Percentiles rank a stretch among this genome's conserved stretches.
These are phyloP conservation scores for Euphorbia tirucalli DNA, from an alignment of 345 rosid species.

Conservation along the genomic window DNA sequence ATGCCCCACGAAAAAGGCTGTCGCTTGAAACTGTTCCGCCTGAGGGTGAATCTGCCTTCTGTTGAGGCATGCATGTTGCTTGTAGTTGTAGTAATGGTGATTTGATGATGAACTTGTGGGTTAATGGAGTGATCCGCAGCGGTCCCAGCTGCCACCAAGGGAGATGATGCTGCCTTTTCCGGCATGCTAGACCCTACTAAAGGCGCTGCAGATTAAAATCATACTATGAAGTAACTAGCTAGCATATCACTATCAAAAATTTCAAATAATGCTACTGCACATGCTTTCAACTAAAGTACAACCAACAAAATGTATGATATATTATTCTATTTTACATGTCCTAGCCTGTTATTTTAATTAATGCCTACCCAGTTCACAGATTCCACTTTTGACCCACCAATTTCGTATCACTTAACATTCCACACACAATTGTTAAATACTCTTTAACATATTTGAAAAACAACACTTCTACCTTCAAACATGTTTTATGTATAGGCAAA, in stretches of 20 bases:
- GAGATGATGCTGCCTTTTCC: slow-evolving; percentile 39
- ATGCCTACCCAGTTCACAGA: slow-evolving; percentile 1
- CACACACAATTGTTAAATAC: slow-evolving; percentile 10
- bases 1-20: slow-evolving; percentile 52
- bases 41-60: slow-evolving; percentile 42
- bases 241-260: slow-evolving; percentile 15
- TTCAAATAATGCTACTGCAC: slow-evolving; percentile 14
- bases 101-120: slow-evolving; percentile 67
- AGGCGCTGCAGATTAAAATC: slow-evolving; percentile 12
- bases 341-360: background rate
- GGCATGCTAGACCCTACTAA: slow-evolving; percentile 49
- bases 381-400: slow-evolving; percentile 12
- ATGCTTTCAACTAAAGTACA: slow-evolving; percentile 17
- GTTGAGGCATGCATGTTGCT: slow-evolving; percentile 32
- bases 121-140: slow-evolving; percentile 31
- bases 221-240: slow-evolving; percentile 13
- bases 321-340: background rate
- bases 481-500: too few species aligned
- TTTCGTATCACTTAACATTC: slow-evolving; percentile 18
- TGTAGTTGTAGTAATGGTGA: slow-evolving; percentile 58
- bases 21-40: slow-evolving; percentile 74
- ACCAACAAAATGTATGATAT: slow-evolving; percentile 23
- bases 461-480: too few species aligned
- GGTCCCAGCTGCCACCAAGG: slow-evolving; percentile 28
- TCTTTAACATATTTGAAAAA: too few species aligned